These are phyloP conservation scores for Pyrenochaeta sp. DNA, from an alignment of 2,329 filamentous ascomycete species.

Conservation along the genomic window DNA sequence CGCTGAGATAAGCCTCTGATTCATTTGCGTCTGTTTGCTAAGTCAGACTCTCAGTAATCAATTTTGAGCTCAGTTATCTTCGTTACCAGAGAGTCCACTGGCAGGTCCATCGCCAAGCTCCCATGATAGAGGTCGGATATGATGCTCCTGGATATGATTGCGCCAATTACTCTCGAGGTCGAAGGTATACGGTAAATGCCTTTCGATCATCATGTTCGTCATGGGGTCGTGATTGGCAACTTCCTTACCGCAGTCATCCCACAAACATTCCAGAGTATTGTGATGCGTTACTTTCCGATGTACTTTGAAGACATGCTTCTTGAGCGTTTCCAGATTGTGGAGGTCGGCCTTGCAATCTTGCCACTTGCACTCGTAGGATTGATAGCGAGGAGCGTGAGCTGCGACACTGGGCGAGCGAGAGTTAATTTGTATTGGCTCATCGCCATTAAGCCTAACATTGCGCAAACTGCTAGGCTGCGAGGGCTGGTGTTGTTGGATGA, in stretches of 20 bases:
- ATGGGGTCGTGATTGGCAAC: slow-evolving; percentile 29
- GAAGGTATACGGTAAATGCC: slow-evolving; percentile 45
- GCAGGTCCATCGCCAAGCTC: slow-evolving; percentile 67
- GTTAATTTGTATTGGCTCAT: slow-evolving; percentile 33
- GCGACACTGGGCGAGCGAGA: slow-evolving; percentile 45
- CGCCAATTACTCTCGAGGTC: slow-evolving; percentile 54
- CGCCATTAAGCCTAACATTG: slow-evolving; percentile 24
- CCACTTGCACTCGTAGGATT: slow-evolving; percentile 67
- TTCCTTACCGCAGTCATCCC: slow-evolving; percentile 53
- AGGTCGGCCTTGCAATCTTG: slow-evolving; percentile 64
- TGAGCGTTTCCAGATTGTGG: slow-evolving; percentile 68
- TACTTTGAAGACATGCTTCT: slow-evolving; percentile 66
- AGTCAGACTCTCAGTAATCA: slow-evolving; percentile 28
- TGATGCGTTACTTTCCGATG: slow-evolving; percentile 54
- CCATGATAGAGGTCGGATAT: slow-evolving; percentile 65
- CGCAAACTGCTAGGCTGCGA: slow-evolving; percentile 38
- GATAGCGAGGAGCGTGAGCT: slow-evolving; percentile 45
- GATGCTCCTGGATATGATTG: slow-evolving; percentile 60
- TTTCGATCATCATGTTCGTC: slow-evolving; percentile 33
- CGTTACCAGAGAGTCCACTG: slow-evolving; percentile 65
- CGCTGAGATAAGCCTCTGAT: slow-evolving; percentile 59
- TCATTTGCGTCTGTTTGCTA: slow-evolving; percentile 47
- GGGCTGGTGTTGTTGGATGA: slow-evolving; percentile 17
- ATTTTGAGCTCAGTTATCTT: slow-evolving; percentile 19
- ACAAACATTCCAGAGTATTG: slow-evolving; percentile 55